Conservation (phyloP, 2,329 filamentous ascomycete species). For the Colletotrichum graminicola region DNA sequence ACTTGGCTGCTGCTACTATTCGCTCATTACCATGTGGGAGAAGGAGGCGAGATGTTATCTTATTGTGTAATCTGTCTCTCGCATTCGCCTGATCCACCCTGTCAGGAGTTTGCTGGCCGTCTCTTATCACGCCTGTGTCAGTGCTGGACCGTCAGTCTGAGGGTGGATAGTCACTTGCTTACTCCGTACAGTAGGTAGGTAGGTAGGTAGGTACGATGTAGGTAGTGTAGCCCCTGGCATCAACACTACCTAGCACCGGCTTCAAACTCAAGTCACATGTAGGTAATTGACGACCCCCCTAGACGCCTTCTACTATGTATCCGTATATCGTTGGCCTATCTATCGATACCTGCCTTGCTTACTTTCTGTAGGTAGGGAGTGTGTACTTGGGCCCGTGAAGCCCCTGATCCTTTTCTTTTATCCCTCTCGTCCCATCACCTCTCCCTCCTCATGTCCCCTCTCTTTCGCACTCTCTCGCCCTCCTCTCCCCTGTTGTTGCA, state of each 20-base stretch:
- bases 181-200: background rate
- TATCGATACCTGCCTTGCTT: too few species aligned
- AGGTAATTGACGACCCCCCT: background rate
- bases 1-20: too few species aligned
- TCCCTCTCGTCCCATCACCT: background rate
- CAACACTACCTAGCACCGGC: background rate
- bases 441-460: background rate
- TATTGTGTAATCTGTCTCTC: background rate
- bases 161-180: background rate
- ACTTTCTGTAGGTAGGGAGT: background rate
- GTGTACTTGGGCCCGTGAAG: constrained; percentile 8
- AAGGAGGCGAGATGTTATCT: background rate
- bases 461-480: background rate
- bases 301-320: background rate
- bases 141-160: background rate
- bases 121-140: background rate
- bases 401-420: constrained; percentile 4
- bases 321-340: background rate
- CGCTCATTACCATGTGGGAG: background rate
- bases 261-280: background rate
- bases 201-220: too few species aligned
- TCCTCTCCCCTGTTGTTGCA: constrained; percentile 1
- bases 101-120: background rate
- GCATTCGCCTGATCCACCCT: background rate
- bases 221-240: background rate